Evolutionary conservation across 176 grass and related monocot genomes (phyloP).

Genomic region (Lolium rigidum): DNA sequence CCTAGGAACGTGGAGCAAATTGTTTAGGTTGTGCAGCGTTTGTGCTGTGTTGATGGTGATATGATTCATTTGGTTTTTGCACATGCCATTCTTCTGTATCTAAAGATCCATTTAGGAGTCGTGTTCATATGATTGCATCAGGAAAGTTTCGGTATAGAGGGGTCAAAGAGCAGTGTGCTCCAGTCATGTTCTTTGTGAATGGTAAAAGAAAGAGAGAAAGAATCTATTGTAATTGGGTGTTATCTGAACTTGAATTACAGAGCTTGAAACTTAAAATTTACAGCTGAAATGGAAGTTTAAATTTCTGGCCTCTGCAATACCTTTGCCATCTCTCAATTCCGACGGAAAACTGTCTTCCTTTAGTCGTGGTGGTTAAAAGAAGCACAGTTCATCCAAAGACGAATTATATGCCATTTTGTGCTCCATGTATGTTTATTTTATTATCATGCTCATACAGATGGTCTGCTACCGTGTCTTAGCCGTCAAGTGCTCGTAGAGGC

Average conservation of each 20-base stretch:
- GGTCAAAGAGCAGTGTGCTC: neutral
- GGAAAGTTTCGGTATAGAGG: slow-evolving; percentile 21
- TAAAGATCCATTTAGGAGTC: slow-evolving; percentile 12
- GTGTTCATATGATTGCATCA: slow-evolving; percentile 28
- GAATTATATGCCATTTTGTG: neutral
- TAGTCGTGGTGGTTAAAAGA: neutral
- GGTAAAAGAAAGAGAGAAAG: neutral
- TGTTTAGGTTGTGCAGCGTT: neutral
- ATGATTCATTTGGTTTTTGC: slow-evolving; percentile 24
- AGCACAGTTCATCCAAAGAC: neutral
- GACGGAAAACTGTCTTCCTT: neutral
- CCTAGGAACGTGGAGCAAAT: neutral
- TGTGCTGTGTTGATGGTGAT: neutral
- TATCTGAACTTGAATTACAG: neutral
- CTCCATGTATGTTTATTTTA: neutral
- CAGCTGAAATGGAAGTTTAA: neutral
- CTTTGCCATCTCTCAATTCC: neutral
- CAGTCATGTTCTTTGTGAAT: slow-evolving; percentile 32
- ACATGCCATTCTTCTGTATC: slow-evolving; percentile 29
- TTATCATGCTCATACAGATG: neutral
- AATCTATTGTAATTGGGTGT: slow-evolving; percentile 22
- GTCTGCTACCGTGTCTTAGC: neutral
- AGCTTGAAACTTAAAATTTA: neutral
- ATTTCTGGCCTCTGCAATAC: neutral
- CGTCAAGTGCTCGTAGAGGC: neutral